Base-by-base conservation (phyloP, 2,329 filamentous ascomycete genomes). In the Alternaria tenuissima region DNA sequence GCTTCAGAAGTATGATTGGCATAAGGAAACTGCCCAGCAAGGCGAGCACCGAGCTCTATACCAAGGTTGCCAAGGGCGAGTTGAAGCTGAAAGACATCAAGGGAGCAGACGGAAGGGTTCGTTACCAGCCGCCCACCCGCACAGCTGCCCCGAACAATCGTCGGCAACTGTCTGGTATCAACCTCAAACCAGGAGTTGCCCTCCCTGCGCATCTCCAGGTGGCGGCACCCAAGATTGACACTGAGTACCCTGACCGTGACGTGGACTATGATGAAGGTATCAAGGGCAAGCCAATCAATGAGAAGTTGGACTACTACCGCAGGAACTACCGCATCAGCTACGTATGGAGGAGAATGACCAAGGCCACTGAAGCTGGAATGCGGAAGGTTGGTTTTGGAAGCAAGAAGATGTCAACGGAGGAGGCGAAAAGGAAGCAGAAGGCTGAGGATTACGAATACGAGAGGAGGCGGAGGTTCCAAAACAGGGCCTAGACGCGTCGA, bases 1-100 rank as follows among this genome's bases (percentile, higher is more conserved):
- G 60, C 3, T 71, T 84, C 53, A 72, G 83, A 24, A 67, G 71
- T 7, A 55, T 70, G 42, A 70, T 83, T 36, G 66, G 76, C 32
- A 72, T 85, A 41, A 70, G 64, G 11, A 55, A 51, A 2, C 52
- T 75, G 3, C 74, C 75, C 7, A 69, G 63, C 32, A 47, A 52
- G 28, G 57, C 70, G 42, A 72, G 66, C 66, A 57, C 71, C 26
- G 68, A 68, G 43, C 20, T 77, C 24, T 78, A 70, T 59, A 60
- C 41, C 44, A 71, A 71, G 59, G 70, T 76, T 24, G 51, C 61
- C 6, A 62, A 66, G 12, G 75, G 73, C 43, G 64, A 78, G 39
- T 55, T 72, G 38, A 68, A 68, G 43, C 64, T 73, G 28, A 59
- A 64, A 16, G 58, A 67, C 12, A 62, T 75, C 58, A 68, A 70